A percentile compares a stretch with the other conserved stretches of the same genome.
These are phyloP conservation scores for Tilletia horrida DNA, from an alignment of 1,284 basidiomycete species.

Conservation along the genomic window DNA sequence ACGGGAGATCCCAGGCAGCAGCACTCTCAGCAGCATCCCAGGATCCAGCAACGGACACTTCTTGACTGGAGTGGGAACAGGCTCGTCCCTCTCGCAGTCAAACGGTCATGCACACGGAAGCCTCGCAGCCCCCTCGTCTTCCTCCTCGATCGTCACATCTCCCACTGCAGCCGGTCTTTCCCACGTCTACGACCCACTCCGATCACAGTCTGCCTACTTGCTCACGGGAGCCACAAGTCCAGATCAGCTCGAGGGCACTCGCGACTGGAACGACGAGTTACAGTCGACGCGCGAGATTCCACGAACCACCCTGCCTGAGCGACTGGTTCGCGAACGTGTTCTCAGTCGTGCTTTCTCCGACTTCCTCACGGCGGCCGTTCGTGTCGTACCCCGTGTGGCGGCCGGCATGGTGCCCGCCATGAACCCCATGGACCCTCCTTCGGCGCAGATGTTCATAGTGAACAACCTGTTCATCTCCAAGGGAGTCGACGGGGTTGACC, in stretches of 20 bases:
- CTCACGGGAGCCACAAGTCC: conserved; percentile 60
- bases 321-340: conserved; percentile 61
- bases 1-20: conserved; percentile 23
- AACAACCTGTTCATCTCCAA: conserved; percentile 64
- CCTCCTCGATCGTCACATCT: not conserved
- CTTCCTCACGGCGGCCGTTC: conserved; percentile 60
- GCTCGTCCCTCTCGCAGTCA: not conserved
- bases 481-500: conserved; percentile 61
- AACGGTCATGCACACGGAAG: not conserved
- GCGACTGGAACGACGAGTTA: conserved; percentile 66
- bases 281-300: conserved; percentile 62
- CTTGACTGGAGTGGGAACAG: not conserved
- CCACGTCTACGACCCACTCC: conserved; percentile 59
- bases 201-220: conserved; percentile 62
- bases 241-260: conserved; percentile 60
- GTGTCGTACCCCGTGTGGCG: conserved; percentile 60
- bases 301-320: conserved; percentile 58
- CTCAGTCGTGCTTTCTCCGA: conserved; percentile 61
- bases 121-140: not conserved
- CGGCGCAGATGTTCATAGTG: conserved; percentile 62
- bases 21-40: not conserved
- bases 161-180: conserved; percentile 26
- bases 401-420: conserved; percentile 60
- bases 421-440: conserved; percentile 61
- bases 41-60: not conserved